Base-by-base conservation (phyloP, 2,329 filamentous ascomycete genomes). In the Orbilia blumenaviensis region DNA sequence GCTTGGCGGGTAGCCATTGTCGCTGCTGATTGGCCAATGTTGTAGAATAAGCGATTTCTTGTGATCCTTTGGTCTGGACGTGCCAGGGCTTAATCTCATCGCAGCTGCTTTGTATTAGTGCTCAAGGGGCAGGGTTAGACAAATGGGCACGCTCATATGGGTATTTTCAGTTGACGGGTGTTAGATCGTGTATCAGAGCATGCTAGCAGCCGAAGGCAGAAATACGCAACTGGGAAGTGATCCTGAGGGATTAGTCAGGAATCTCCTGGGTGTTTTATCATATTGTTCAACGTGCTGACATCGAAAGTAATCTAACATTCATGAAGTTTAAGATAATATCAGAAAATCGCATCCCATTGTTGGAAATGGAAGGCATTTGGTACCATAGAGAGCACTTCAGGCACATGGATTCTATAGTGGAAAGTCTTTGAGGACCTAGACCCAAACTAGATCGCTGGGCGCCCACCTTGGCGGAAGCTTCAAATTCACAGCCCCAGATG, bases 21-120 rank as follows among this genome's bases (percentile, higher is more conserved):
- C n/a, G 41, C 38, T 4, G 18, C 46, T 38, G 36, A 72, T 72
- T 72, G 67, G 67, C 18, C 23, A 21, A 10, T 10, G 36, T 12
- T 21, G 27, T 23, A 7, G 34, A 71, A 62, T 56, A 62, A 71
- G 66, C 66, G 66, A 69, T 48, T 63, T 52, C 21, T n/a, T 56
- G 18, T 56, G 38, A 67, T 67, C 63, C 63, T 58, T 32, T 23
- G 46, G 34, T 42, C 23, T 56, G 21, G 14, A 32, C 23, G 36
- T 14, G 14, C 29, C 25, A 25, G 34, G 27, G 18, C 48, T 56
- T 56, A 32, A 56, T 56, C 38, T 56, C 32, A 32, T 56, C 21
- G 61, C 60, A 63, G 41, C 1, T 36, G 42, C 60, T 64, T 64
- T 50, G 23, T 61, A n/a, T n/a, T n/a, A n/a, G n/a, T n/a, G n/a